Evolutionary conservation across 192 early-diverging fungal genomes (phyloP).

Genomic region (Coemansia sp.): DNA sequence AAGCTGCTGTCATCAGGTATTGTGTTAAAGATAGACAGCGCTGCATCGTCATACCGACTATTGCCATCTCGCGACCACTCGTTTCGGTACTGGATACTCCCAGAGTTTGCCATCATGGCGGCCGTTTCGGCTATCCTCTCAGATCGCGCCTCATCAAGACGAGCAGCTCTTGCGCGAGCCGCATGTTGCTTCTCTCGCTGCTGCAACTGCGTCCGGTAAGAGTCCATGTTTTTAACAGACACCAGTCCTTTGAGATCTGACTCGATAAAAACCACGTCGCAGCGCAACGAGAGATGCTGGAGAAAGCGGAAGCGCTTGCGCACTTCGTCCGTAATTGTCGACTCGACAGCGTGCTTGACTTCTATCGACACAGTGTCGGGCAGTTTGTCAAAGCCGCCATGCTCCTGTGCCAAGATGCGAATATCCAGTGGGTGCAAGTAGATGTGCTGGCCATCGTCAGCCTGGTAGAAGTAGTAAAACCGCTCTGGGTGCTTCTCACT

Average conservation of each 20-base stretch:
- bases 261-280: slow-evolving; percentile 91
- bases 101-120: slow-evolving; percentile 13
- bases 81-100: not conserved
- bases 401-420: slow-evolving; percentile 80
- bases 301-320: slow-evolving; percentile 85
- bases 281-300: slow-evolving; percentile 81
- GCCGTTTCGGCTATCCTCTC: slow-evolving; percentile 25
- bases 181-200: slow-evolving; percentile 53
- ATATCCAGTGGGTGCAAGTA: slow-evolving; percentile 94
- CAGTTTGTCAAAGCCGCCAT: slow-evolving; percentile 66
- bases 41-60: not conserved
- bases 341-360: slow-evolving; percentile 72
- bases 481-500: slow-evolving; percentile 7
- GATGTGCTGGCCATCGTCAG: slow-evolving; percentile 88
- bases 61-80: slow-evolving; percentile 18
- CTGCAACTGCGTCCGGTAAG: slow-evolving; percentile 35
- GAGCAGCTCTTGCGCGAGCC: slow-evolving; percentile 32
- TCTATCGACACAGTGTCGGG: slow-evolving; percentile 67
- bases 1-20: slow-evolving; percentile 39
- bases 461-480: slow-evolving; percentile 79
- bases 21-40: not conserved
- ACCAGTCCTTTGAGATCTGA: slow-evolving; percentile 77
- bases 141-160: slow-evolving; percentile 38
- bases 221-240: slow-evolving; percentile 32
- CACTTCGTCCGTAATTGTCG: slow-evolving; percentile 86